Evolutionary conservation across 805 yeast genomes (phyloP).

Genomic region (Dipodascopsis uninucleata): DNA sequence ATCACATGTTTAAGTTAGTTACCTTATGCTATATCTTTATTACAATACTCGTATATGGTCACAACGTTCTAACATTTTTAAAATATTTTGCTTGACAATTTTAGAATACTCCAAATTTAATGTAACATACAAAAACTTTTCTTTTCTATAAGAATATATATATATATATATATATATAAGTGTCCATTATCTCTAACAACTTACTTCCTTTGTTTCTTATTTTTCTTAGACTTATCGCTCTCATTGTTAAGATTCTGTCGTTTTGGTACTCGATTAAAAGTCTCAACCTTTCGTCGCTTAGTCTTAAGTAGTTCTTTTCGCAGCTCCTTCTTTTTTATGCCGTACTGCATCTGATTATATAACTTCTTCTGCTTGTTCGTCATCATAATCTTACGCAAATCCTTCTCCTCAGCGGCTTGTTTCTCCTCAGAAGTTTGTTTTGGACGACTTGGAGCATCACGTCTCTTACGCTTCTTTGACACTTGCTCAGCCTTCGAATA

Average conservation of each 20-base stretch:
- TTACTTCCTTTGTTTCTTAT: background rate
- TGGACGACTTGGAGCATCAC: conserved; percentile 23
- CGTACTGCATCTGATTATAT: conserved; percentile 92
- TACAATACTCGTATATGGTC: too few species aligned
- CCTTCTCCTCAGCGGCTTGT: conserved; percentile 72
- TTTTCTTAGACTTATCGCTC: too few species aligned
- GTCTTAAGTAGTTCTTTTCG: conserved; percentile 64
- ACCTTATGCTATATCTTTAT: too few species aligned
- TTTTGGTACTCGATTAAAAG: background rate
- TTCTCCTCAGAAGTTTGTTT: conserved; percentile 44
- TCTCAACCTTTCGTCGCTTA: conserved; percentile 40
- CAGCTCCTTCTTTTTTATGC: conserved; percentile 75
- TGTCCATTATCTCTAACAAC: background rate
- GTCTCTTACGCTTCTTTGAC: conserved; percentile 40
- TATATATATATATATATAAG: too few species aligned
- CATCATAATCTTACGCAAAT: conserved; percentile 95
- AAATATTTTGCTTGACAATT: too few species aligned
- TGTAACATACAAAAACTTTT: too few species aligned
- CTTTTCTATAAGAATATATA: too few species aligned
- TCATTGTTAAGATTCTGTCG: conserved; percentile 12
- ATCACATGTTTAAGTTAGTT: too few species aligned
- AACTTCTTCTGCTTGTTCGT: conserved; percentile 90
- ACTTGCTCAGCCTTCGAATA: conserved; percentile 43
- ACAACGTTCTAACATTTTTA: too few species aligned
- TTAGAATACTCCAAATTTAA: too few species aligned